Evolutionary conservation across 2,329 filamentous ascomycete species (phyloP), one percentile per base, ranked within the genome.

Genomic region (Cercospora canescens): DNA sequence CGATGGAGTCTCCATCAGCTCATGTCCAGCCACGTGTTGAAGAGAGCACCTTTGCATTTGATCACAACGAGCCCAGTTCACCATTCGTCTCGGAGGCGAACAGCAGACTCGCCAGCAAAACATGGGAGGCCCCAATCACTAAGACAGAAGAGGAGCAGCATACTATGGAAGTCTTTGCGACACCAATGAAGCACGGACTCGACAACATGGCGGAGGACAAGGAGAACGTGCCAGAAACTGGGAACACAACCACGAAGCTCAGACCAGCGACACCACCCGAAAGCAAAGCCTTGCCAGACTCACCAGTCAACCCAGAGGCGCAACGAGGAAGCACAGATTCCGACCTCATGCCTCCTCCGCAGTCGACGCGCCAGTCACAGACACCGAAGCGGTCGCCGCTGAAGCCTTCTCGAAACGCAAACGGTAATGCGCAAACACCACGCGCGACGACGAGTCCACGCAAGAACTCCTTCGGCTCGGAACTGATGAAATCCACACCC

Each of bases 1-100:
- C 60, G 48, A 62, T 74, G 72, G 71, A 73, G 7, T 71, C 68
- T 18, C 69, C 71, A 12, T 65, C 67, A 18, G 55, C 55, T 18
- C 66, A 65, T 48, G 34, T 58, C 16, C 30, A 57, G 11, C 60
- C 64, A 9, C 64, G 65, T 37, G 48, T 35, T 11, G 71, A 72
- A 16, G 65, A 67, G 59, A 70, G 71, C 67, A 67, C 68, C 45
- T 35, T 69, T 58, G 35, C 65, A 30, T 64, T 75, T 21, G 76
- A 81, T 68, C 77, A 81, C 50, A 71, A 74, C 56, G 73, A 72
- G 18, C 78, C 77, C 6, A 83, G 81, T 63, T 84, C 82, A 39
- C 83, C 83, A 14, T 85, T 84, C 71, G 72, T 82, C n/a, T 75
- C 79, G 48, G 78, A 83, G 62, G 72, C 83, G 59, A 79, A 80